These are phyloP conservation scores for Xanthoparmelia taractica DNA, from an alignment of 495 filamentous ascomycete genomes.

Conservation along the genomic window DNA sequence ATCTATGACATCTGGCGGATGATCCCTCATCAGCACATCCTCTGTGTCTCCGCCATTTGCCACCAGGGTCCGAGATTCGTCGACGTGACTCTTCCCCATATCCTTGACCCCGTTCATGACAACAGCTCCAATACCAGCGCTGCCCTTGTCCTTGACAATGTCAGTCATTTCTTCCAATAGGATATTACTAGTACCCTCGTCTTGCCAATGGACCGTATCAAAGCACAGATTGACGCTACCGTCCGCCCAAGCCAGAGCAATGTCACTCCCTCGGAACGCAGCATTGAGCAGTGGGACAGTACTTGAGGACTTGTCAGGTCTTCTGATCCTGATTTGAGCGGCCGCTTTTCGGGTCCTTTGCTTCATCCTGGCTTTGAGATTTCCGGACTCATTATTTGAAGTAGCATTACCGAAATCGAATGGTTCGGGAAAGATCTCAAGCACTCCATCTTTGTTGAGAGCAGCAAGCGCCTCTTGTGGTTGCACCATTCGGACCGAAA, in stretches of 20 bases:
- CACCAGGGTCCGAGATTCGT: conserved; percentile 68
- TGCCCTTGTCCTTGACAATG: conserved; percentile 41
- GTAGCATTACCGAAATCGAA: conserved; percentile 36
- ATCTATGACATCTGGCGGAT: conserved; percentile 38
- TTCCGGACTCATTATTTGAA: conserved; percentile 30
- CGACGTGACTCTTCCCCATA: conserved; percentile 52
- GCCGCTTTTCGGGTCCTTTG: conserved; percentile 45
- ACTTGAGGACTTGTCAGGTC: conserved; percentile 38
- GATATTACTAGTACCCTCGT: conserved; percentile 41
- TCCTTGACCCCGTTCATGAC: conserved; percentile 55
- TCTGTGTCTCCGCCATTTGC: conserved; percentile 27
- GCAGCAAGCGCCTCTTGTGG: conserved; percentile 35
- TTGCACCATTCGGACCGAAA: conserved; percentile 12
- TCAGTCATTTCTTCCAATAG: conserved; percentile 41
- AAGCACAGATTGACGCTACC: conserved; percentile 50
- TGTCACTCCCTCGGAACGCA: conserved; percentile 42
- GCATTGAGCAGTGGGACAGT: conserved; percentile 42
- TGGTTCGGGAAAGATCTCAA: conserved; percentile 51
- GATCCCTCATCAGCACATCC: conserved; percentile 21
- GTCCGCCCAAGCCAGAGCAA: conserved; percentile 48
- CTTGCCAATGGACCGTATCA: conserved; percentile 46
- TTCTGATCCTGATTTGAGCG: conserved; percentile 42
- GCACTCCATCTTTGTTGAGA: conserved; percentile 47
- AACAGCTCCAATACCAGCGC: conserved; percentile 35
- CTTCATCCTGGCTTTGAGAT: conserved; percentile 41